phyloP scores from a whole-genome alignment of 441 rosid species.

The Adansonia rubrostipa region DNA sequence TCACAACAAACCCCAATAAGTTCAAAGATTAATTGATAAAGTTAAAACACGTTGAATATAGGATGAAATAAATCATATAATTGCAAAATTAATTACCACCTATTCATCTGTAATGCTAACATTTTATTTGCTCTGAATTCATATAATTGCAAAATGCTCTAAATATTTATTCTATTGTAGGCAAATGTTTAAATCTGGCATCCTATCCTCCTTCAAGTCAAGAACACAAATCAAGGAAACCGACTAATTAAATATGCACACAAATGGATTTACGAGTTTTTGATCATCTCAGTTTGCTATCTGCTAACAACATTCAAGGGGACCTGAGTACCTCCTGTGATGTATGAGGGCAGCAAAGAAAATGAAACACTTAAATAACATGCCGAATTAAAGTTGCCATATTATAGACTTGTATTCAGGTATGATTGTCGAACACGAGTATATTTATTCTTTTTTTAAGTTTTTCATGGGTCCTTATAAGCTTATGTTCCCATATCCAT shows the following conservation, averaged over 20 bases:
- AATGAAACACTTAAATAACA: neutral
- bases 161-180: neutral
- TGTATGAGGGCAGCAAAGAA: neutral
- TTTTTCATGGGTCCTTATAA: no score
- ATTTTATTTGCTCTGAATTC: neutral
- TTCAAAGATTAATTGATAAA: neutral
- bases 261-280: neutral
- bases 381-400: neutral
- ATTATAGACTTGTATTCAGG: neutral
- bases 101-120: constrained; percentile 15
- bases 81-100: neutral
- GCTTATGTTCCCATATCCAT: no score
- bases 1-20: neutral
- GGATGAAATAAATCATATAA: neutral
- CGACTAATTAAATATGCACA: neutral
- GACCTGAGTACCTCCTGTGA: neutral
- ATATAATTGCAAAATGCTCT: neutral
- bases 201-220: constrained; percentile 11
- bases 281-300: neutral
- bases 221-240: neutral
- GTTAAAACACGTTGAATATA: neutral
- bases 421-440: no score
- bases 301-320: neutral
- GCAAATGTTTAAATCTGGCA: constrained; percentile 16
- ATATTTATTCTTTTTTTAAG: no score